These are phyloP conservation scores for Clonostachys chloroleuca DNA, from an alignment of 2,329 filamentous ascomycete genomes.

Conservation along the genomic window DNA sequence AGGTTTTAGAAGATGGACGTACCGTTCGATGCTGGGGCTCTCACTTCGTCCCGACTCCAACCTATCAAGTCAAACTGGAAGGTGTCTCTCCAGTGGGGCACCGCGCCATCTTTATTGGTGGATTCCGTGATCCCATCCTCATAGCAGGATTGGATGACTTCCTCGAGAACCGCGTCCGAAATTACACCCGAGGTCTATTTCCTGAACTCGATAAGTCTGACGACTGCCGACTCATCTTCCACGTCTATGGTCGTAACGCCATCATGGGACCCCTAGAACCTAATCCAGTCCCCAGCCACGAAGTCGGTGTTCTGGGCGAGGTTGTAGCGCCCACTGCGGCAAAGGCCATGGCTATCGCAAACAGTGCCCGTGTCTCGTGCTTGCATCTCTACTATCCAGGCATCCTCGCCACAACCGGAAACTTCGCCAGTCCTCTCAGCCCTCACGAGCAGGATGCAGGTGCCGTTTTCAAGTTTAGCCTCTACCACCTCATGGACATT, in stretches of 20 bases:
- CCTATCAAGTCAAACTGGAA: conserved; percentile 44
- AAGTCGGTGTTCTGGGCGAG: conserved; percentile 40
- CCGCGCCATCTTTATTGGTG: conserved; percentile 38
- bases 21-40: conserved; percentile 34
- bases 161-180: conserved; percentile 24
- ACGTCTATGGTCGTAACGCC: conserved; percentile 36
- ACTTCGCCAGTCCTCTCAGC: conserved; percentile 28
- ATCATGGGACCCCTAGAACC: conserved; percentile 22
- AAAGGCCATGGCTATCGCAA: conserved; percentile 32
- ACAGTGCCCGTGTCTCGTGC: conserved; percentile 28
- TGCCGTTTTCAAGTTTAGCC: conserved; percentile 31
- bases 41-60: conserved; percentile 19
- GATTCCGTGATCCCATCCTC: conserved; percentile 38
- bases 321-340: conserved; percentile 34
- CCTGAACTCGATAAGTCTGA: conserved; percentile 11
- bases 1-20: conserved; percentile 22
- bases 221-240: conserved; percentile 33
- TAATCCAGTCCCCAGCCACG: conserved; percentile 15
- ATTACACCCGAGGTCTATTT: conserved; percentile 11
- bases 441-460: conserved; percentile 18
- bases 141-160: conserved; percentile 31
- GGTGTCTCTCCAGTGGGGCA: conserved; percentile 35
- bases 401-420: conserved; percentile 43
- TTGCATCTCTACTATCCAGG: conserved; percentile 38
- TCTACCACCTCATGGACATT: conserved; percentile 42